Percentiles rank a stretch among this genome's conserved stretches.
Evolutionary conservation across 768 basidiomycete genomes (phyloP).

Genomic region (Mycena leptocephala): DNA sequence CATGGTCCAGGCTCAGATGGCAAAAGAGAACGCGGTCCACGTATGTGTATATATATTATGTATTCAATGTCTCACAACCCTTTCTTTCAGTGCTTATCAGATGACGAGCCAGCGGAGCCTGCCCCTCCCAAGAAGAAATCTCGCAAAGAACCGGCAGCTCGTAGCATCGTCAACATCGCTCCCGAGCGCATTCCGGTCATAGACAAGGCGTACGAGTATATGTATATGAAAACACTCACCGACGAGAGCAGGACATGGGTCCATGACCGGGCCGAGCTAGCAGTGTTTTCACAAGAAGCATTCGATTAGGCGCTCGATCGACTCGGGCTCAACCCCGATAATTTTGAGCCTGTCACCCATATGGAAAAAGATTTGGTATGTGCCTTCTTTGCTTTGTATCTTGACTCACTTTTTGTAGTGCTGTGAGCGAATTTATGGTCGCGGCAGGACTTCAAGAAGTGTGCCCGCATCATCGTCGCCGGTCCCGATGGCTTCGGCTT

Average conservation of each 20-base stretch:
- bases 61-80: not conserved
- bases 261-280: not conserved
- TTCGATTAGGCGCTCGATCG: not conserved
- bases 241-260: not conserved
- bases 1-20: not conserved
- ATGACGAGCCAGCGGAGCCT: not conserved
- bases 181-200: not conserved
- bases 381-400: not conserved
- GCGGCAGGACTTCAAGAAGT: not conserved
- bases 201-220: not conserved
- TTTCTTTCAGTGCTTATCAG: not conserved
- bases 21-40: not conserved
- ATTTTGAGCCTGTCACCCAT: not conserved
- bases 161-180: conserved; percentile 11
- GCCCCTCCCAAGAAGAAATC: conserved; percentile 10
- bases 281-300: not conserved
- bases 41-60: not conserved
- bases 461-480: not conserved
- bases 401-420: not conserved
- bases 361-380: conserved; percentile 15
- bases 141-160: not conserved
- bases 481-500: too few relatives aligned
- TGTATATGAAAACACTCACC: not conserved
- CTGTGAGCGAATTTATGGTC: conserved; percentile 2
- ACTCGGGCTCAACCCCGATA: not conserved